Evolutionary conservation across 768 basidiomycete genomes (phyloP).

Genomic region (Daedaleopsis sinensis): DNA sequence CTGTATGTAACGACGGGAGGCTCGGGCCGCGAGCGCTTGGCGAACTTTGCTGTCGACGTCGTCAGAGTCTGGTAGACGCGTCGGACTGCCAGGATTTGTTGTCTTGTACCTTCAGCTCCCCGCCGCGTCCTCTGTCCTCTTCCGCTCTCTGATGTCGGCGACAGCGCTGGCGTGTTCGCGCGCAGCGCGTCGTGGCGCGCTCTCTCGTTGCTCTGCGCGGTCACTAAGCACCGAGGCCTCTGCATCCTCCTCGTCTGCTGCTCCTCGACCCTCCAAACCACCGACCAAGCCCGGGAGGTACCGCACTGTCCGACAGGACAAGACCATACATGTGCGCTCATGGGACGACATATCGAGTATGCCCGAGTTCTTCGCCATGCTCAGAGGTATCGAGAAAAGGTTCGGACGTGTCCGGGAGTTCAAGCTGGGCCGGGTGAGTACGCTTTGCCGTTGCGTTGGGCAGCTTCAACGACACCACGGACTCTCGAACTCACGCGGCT

Average conservation of each 20-base stretch:
- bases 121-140: neutral
- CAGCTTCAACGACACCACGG: neutral
- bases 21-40: no score
- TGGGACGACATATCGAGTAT: conserved; percentile 47
- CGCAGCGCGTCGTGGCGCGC: neutral
- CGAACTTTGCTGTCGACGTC: no score
- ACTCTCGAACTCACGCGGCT: neutral
- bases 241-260: neutral
- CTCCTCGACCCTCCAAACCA: neutral
- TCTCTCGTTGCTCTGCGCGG: conserved; percentile 4
- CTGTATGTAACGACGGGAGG: no score
- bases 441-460: neutral
- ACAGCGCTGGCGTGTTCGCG: conserved; percentile 3
- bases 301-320: neutral
- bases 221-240: conserved; percentile 8
- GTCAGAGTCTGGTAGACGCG: no score
- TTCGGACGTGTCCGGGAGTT: conserved; percentile 25
- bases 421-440: conserved; percentile 26
- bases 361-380: conserved; percentile 51
- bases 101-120: no score
- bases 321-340: conserved; percentile 40
- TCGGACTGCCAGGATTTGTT: no score
- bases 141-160: conserved; percentile 2
- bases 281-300: neutral
- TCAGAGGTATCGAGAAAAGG: conserved; percentile 54